These are phyloP conservation scores for Agrostemma githago DNA, from an alignment of 148 eudicot species.

Conservation along the genomic window DNA sequence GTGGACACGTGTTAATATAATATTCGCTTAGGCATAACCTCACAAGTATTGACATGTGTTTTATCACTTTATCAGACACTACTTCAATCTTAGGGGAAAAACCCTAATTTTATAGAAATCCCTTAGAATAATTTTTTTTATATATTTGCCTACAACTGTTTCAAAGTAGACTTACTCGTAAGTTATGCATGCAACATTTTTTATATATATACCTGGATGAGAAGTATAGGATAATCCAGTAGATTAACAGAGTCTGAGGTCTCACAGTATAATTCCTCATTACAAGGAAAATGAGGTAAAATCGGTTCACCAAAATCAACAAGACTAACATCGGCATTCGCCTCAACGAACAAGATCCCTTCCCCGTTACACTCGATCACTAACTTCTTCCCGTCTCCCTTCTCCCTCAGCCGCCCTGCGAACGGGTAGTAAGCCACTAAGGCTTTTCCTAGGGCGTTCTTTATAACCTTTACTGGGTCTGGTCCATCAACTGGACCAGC, in stretches of 20 bases:
- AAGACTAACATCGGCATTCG: conserved; percentile 21
- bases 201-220: conserved; percentile 14
- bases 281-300: conserved; percentile 25
- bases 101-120: no score
- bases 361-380: conserved; percentile 32
- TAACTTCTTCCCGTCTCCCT: conserved; percentile 22
- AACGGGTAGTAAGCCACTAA: conserved; percentile 36
- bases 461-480: conserved; percentile 32
- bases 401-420: conserved; percentile 37
- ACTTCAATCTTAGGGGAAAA: no score
- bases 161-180: no score
- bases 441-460: conserved; percentile 32
- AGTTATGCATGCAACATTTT: no score
- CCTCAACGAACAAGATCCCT: conserved; percentile 23
- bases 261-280: conserved; percentile 14
- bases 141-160: no score
- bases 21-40: no score
- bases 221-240: conserved; percentile 13
- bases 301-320: conserved; percentile 19
- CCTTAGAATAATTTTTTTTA: no score
- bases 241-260: not conserved
- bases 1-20: no score
- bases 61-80: no score
- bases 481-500: not conserved
- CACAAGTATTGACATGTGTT: no score